A percentile compares a stretch with the other conserved stretches of the same genome.
phyloP scores from a whole-genome alignment of 1,139 yeast species.

The Blastobotrys aristatus region DNA sequence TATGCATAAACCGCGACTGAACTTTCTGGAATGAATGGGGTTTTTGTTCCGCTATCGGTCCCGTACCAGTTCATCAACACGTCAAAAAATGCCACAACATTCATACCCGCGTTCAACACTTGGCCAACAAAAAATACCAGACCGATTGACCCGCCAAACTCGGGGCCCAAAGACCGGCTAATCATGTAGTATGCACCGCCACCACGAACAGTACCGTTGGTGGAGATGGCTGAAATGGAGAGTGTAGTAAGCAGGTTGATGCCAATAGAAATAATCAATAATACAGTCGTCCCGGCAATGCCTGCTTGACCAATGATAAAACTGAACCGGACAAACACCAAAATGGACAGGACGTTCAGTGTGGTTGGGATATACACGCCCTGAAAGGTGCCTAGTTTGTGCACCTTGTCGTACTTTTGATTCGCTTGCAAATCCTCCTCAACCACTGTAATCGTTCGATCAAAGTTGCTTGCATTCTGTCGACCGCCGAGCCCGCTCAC shows the following conservation, averaged over 20 bases:
- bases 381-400: constrained; percentile 35
- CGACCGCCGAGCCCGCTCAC: background rate
- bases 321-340: constrained; percentile 76
- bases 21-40: constrained; percentile 52
- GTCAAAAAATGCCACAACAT: constrained; percentile 75
- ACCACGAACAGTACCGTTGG: constrained; percentile 78
- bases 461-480: background rate
- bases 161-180: constrained; percentile 72
- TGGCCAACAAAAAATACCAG: constrained; percentile 74
- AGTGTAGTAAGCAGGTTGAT: constrained; percentile 67
- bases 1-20: constrained; percentile 53
- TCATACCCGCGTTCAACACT: constrained; percentile 59
- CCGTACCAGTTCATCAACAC: constrained; percentile 67
- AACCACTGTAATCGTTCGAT: constrained; percentile 8
- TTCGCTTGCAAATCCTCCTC: constrained; percentile 6
- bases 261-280: constrained; percentile 53
- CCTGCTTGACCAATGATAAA: constrained; percentile 80
- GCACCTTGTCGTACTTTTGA: background rate
- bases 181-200: constrained; percentile 87
- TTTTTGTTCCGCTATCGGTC: constrained; percentile 46
- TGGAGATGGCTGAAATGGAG: constrained; percentile 73
- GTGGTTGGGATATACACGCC: constrained; percentile 71
- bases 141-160: constrained; percentile 80
- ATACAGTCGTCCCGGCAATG: constrained; percentile 48
- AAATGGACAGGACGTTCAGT: constrained; percentile 66